These are phyloP conservation scores for Fusarium sp. DNA, from an alignment of 2,329 filamentous ascomycete species.

Conservation along the genomic window DNA sequence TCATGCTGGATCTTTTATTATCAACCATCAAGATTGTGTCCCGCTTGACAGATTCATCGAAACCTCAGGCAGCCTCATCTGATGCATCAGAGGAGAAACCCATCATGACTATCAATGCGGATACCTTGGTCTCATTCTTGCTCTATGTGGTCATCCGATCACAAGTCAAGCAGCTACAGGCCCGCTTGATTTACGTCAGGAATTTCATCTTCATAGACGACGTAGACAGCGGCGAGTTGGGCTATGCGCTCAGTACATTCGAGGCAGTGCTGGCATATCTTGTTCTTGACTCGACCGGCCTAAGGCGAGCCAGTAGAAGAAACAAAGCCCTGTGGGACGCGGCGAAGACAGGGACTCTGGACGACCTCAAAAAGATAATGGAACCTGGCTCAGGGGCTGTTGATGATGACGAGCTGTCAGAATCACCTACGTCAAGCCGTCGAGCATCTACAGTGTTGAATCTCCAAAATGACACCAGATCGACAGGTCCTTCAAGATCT, in stretches of 20 bases:
- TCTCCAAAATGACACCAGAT: constrained; percentile 52
- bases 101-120: constrained; percentile 75
- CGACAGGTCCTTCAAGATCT: constrained; percentile 36
- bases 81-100: constrained; percentile 59
- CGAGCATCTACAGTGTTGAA: constrained; percentile 59
- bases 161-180: constrained; percentile 85
- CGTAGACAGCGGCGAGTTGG: constrained; percentile 94
- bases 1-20: constrained; percentile 85
- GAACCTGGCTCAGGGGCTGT: constrained; percentile 69
- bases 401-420: constrained; percentile 54
- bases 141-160: constrained; percentile 92
- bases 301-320: constrained; percentile 83
- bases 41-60: constrained; percentile 64
- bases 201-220: constrained; percentile 98
- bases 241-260: constrained; percentile 94
- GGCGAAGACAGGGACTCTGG: constrained; percentile 76
- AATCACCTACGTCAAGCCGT: constrained; percentile 52
- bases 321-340: constrained; percentile 92
- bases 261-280: constrained; percentile 94
- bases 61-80: constrained; percentile 46
- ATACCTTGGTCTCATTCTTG: constrained; percentile 89
- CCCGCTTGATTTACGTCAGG: constrained; percentile 90
- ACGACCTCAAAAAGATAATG: constrained; percentile 79
- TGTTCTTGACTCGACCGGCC: constrained; percentile 78
- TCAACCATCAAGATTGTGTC: constrained; percentile 86